A percentile compares a stretch with the other conserved stretches of the same genome.
Conservation (phyloP, 73 alveolate species). For the Tetrahymena elliotti region DNA sequence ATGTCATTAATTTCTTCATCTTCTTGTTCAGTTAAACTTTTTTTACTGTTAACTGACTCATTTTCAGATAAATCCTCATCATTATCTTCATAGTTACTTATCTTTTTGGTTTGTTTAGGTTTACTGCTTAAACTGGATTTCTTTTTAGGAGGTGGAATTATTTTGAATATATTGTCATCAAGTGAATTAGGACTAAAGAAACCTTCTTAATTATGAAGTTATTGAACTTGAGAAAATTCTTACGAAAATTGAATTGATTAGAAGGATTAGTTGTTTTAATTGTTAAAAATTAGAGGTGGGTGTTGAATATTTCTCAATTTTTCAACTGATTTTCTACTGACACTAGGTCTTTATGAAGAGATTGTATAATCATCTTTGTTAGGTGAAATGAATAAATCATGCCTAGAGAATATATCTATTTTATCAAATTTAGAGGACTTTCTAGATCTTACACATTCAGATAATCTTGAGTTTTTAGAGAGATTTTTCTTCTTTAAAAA, state of each 20-base stretch:
- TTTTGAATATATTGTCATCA: background rate
- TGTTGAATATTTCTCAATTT: background rate
- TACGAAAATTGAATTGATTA: background rate
- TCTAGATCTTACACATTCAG: background rate
- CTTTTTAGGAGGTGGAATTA: background rate
- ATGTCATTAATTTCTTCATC: background rate
- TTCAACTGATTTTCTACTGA: background rate
- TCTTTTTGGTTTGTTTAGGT: background rate
- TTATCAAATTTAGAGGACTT: background rate
- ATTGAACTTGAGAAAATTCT: background rate
- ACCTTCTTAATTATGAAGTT: background rate
- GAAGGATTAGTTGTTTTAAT: background rate
- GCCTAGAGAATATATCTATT: background rate
- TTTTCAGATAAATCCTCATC: background rate
- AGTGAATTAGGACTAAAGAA: background rate
- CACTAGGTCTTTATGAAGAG: background rate
- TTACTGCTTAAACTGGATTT: background rate
- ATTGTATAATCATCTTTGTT: background rate
- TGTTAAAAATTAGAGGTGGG: background rate
- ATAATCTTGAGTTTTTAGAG: background rate
- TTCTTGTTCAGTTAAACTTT: background rate
- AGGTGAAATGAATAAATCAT: background rate
- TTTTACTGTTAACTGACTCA: background rate
- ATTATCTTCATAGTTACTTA: background rate
- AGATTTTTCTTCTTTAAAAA: background rate